These are phyloP conservation scores for Aechmea fasciata DNA, from an alignment of 176 grass and related monocot genomes.

Conservation along the genomic window DNA sequence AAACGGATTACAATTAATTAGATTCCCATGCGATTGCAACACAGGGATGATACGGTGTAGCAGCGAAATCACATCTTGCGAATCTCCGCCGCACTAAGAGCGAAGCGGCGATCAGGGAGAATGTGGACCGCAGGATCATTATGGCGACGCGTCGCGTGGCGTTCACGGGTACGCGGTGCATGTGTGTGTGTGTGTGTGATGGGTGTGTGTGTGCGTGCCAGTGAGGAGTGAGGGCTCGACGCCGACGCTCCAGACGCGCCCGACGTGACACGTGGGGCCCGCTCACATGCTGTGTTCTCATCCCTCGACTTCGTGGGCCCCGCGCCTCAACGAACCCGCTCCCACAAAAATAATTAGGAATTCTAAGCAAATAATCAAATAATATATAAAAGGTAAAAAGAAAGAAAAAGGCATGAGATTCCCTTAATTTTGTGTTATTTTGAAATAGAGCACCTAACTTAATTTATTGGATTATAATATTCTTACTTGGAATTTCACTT, in stretches of 20 bases:
- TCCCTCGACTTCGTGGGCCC: neutral
- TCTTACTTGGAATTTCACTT: no score
- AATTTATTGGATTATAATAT: no score
- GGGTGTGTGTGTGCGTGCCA: neutral
- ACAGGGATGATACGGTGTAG: neutral
- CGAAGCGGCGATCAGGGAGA: neutral
- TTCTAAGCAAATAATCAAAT: neutral
- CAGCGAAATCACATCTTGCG: neutral
- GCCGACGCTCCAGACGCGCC: slow-evolving; percentile 14
- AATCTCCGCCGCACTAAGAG: neutral
- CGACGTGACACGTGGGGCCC: slow-evolving; percentile 32
- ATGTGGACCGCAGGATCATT: neutral
- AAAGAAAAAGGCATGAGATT: no score
- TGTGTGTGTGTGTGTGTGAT: no score
- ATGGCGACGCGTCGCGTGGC: neutral
- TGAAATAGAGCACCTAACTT: no score
- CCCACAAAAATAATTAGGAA: neutral
- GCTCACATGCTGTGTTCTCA: slow-evolving; percentile 20
- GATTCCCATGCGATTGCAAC: slow-evolving; percentile 4
- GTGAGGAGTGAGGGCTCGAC: neutral
- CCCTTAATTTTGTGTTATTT: no score
- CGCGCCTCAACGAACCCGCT: no score
- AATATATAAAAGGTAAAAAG: neutral
- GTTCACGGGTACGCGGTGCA: slow-evolving; percentile 20
- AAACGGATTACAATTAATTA: neutral